A percentile compares a stretch with the other conserved stretches of the same genome.
Conservation (phyloP, 2,329 filamentous ascomycete species). For the Aureobasidium musti region DNA sequence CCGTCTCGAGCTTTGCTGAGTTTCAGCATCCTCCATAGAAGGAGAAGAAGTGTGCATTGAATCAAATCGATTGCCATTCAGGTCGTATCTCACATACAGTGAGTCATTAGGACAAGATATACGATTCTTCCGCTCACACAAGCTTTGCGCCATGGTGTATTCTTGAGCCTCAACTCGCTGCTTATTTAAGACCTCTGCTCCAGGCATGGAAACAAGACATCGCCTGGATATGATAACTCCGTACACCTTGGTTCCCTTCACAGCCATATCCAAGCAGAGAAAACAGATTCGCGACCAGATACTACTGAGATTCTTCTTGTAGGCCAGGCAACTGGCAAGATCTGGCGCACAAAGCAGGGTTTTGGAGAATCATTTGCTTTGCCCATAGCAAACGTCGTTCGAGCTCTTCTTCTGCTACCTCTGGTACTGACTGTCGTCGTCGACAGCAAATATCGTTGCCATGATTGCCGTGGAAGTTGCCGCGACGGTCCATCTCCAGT, state of each 20-base stretch:
- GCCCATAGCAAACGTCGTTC: slow-evolving; percentile 20
- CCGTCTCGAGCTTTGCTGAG: background rate
- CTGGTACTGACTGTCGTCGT: slow-evolving; percentile 10
- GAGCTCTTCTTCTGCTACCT: slow-evolving; percentile 16
- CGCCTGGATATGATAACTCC: background rate
- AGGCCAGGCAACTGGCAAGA: slow-evolving; percentile 19
- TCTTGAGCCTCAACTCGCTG: background rate
- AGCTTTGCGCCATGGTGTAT: background rate
- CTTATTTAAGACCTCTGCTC: background rate
- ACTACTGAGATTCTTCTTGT: background rate
- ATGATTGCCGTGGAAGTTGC: slow-evolving; percentile 15
- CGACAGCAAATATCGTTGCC: slow-evolving; percentile 14
- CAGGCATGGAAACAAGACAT: background rate
- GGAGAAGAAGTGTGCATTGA: background rate
- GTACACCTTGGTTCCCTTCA: background rate
- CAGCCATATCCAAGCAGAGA: background rate
- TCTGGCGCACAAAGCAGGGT: slow-evolving; percentile 9
- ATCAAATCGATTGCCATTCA: background rate
- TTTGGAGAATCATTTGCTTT: background rate
- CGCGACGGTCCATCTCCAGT: slow-evolving; percentile 17
- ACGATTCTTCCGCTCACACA: background rate
- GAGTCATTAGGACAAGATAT: background rate
- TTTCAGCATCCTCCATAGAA: background rate
- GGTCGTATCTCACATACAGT: background rate
- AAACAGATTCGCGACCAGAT: background rate